A percentile compares a stretch with the other conserved stretches of the same genome.
Conservation (phyloP, 352 stramenopile species). For the Achlya hypogyna region DNA sequence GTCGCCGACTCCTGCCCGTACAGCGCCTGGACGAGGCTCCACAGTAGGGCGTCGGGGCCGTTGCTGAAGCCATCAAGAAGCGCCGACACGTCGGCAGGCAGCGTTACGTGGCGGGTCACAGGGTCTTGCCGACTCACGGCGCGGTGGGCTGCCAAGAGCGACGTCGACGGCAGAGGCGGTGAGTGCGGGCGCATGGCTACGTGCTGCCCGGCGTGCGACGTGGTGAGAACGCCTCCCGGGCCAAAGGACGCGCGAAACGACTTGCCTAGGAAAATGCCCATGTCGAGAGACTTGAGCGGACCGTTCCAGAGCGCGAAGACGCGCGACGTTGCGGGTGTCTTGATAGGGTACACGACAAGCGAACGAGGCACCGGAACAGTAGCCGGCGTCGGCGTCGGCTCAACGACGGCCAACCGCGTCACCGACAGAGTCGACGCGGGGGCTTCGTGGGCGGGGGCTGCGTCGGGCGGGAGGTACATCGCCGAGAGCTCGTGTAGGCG, state of each 20-base stretch:
- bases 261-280: constrained; percentile 61
- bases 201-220: constrained; percentile 38
- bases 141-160: constrained; percentile 5
- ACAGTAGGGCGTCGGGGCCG: constrained; percentile 32
- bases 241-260: constrained; percentile 79
- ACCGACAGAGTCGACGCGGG: background rate
- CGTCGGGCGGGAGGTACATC: constrained; percentile 13
- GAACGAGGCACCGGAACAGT: background rate
- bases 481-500: constrained; percentile 6
- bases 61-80: constrained; percentile 8
- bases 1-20: constrained; percentile 51
- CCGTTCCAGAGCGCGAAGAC: constrained; percentile 8
- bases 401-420: background rate
- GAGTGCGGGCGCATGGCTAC: constrained; percentile 23
- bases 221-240: constrained; percentile 56
- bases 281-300: constrained; percentile 27
- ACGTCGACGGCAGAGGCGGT: background rate
- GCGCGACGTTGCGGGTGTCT: background rate
- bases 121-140: background rate
- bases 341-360: background rate
- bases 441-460: constrained; percentile 20
- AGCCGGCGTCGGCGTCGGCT: background rate
- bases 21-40: constrained; percentile 61
- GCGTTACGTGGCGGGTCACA: background rate
- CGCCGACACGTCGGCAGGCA: constrained; percentile 6